Evolutionary conservation across 108 stramenopile species (phyloP), one percentile per base, ranked within the genome.

Genomic region (Cyclotella kingstonii): DNA sequence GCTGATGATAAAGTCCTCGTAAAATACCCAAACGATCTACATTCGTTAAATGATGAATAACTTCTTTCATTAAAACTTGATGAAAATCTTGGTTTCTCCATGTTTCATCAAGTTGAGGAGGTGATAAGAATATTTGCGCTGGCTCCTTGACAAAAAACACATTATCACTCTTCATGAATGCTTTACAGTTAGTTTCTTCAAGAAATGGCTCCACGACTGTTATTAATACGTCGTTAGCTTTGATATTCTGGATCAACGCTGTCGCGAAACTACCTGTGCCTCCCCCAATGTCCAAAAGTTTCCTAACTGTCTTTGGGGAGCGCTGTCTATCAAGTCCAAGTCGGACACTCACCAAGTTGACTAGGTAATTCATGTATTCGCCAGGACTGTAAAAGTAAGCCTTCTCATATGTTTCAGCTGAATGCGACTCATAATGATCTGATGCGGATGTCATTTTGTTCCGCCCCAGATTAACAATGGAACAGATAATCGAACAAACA

Each of bases 211-310:
- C 86, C 1, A 87, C 73, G 18, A 87, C 82, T 9, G 82, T 75
- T 0, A 65, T 77, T 5, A 25, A 27, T 23, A 77, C 30, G 30
- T 58, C 11, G 10, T 30, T 14, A 17, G 17, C 28, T 12, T 19
- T 19, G 14, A 23, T 14, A 11, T 28, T 43, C 2, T 56, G 47
- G 23, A 60, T 17, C 26, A 68, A 14, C 3, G 35, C 50, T 18
- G 49, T 19, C 3, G 86, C 80, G 50, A 87, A 87, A 57, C 83
- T 87, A 54, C 86, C 86, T 4, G 86, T 87, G 31, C 86, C 86
- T 41, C 86, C 86, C 34, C 86, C 86, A 58, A 84, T 66, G 61
- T 83, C 77, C n/a, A 83, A 17, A 4, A 78, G 40, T 15, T 22
- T 22, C 12, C 55, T 36, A 66, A 47, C 7, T 26, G 42, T 12